Evolutionary conservation across 179 eudicot genomes (phyloP), one percentile per base, ranked within the genome.

Genomic region (Silene coronaria): DNA sequence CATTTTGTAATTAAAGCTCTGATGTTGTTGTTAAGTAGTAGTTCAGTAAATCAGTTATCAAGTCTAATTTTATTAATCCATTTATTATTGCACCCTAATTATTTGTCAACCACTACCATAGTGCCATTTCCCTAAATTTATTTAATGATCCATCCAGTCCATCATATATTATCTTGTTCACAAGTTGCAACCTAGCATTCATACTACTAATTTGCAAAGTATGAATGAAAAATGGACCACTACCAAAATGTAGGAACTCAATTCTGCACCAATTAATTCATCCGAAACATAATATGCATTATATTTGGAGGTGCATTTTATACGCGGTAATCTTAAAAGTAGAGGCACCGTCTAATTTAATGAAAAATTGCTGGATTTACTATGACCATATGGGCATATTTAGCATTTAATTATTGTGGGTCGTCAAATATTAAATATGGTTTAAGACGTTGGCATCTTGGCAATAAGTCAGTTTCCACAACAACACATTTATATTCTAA

Each of bases 331-430:
- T 67, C n/a, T 36, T 76, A 36, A 67, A 67, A 55, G 66, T 12
- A 34, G 45, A 68, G 79, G 74, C 74, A 70, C 79, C 79, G 74
- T 36, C 68, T 42, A 24, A 51, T 51, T 75, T 5, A 66, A 32
- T 66, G 30, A 11, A 45, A 14, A 45, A 14, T 61, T 16, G 70
- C 60, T 65, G 63, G 48, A 65, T 46, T 75, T 64, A 10, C 2
- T 53, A 53, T 51, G 2, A 71, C 28, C 63, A 30, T 71, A 23
- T 65, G 62, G 21, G 7, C n/a, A 53, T 0, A 46, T n/a, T 61
- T n/a, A n/a, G 71, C 66, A 55, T 34, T 67, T 0, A 67, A 76
- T n/a, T 10, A 75, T 38, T 22, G 68, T 76, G 51, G 72, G 59
- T 60, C 27, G 3, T 27, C 55, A 0, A 55, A 21, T 24, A 46